phyloP scores from a whole-genome alignment of 176 grass and related monocot genomes.

The Otatea glauca region DNA sequence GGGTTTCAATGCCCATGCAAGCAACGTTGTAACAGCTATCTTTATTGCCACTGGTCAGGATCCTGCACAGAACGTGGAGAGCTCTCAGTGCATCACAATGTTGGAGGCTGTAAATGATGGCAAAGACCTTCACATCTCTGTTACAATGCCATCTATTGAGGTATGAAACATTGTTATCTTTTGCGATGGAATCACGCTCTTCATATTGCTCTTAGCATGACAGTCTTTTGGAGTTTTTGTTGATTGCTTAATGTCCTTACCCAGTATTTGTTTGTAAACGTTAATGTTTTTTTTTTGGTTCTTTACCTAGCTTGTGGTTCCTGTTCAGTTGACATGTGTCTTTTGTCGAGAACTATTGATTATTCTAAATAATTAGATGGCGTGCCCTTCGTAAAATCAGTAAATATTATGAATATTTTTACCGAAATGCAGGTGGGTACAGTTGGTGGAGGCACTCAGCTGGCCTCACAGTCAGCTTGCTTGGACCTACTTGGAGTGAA shows the following conservation, averaged over 20 bases:
- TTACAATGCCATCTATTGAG: constrained; percentile 98
- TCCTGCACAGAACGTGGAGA: constrained; percentile 96
- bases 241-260: neutral
- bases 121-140: constrained; percentile 90
- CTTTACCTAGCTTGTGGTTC: neutral
- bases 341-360: neutral
- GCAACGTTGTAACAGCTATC: constrained; percentile 88
- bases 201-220: neutral
- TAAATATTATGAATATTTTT: neutral
- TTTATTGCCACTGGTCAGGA: constrained; percentile 98
- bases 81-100: constrained; percentile 97
- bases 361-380: constrained; percentile 19
- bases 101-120: constrained; percentile 87
- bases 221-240: constrained; percentile 16
- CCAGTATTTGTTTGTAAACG: neutral
- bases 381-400: neutral
- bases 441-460: constrained; percentile 85
- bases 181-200: neutral
- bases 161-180: constrained; percentile 45
- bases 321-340: neutral
- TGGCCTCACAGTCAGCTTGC: constrained; percentile 89
- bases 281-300: neutral
- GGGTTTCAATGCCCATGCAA: constrained; percentile 96
- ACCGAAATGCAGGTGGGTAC: constrained; percentile 77
- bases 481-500: constrained; percentile 87